Base-by-base conservation (phyloP, 352 stramenopile genomes). In the Phytophthora sansomeana region DNA sequence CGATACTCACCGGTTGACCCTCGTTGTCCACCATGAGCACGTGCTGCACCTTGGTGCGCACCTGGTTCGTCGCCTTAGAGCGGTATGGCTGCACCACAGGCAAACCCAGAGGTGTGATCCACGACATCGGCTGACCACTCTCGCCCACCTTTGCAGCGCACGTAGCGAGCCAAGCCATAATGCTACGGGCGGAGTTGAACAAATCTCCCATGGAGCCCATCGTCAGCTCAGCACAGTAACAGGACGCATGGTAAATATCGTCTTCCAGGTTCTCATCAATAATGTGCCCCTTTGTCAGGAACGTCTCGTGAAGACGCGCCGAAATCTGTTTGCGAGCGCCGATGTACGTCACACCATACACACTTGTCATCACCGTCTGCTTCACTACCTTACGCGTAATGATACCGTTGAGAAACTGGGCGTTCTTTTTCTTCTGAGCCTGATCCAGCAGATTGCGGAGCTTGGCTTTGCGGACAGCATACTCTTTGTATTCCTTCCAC, bases 361-460 rank as follows among this genome's bases (percentile, higher is more conserved):
- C 98, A 60, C 94, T 99, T 24, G 98, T 99, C 98, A 99, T 99
- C 1, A 99, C 98, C 41, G 98, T 99, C 78, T 99, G 94, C 83
- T 99, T 99, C 29, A 99, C 97, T 16, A 99, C 96, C 77, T 99
- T 98, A 29, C 97, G 89, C 61, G 80, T 92, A 54, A 95, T 95
- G 8, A 77, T 87, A 14, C 83, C 87, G 2, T 91, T 61, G 36
- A 95, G 53, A 38, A 95, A 91, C 21, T 86, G 75, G 17, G 87
- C 85, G 48, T 77, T 74, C 52, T 86, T 82, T 48, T 91, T 87
- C 30, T 72, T 78, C 67, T 82, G 75, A 83, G 91, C 72, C 30
- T 77, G 47, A 33, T 67, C 57, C 11, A 64, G 44, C 19, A 74
- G 44, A 1, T 19, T 43, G 0, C 36, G 50, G 26, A 73, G 52